Base-by-base conservation (phyloP, 2,329 filamentous ascomycete species). In the Aspergillus clavatus region DNA sequence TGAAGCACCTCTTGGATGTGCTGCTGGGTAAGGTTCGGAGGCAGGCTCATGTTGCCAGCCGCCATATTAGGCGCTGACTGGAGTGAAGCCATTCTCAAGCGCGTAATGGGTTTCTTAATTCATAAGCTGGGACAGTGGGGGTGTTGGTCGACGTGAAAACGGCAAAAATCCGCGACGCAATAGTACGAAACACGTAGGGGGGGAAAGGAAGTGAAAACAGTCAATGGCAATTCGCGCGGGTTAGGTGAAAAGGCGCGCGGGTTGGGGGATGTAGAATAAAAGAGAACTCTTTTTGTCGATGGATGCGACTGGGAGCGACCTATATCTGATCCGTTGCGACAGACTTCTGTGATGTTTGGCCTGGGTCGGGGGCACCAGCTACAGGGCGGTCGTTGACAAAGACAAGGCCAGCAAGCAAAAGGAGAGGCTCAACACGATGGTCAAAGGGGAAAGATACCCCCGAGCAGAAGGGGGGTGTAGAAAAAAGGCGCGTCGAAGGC, bases 21-120 rank as follows among this genome's bases (percentile, higher is more conserved):
- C 61, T 89, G 83, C 60, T 84, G 84, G 46, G 81, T 90, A 60
- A 89, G 75, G 65, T 83, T 83, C 27, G 77, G 72, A 44, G 83
- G 78, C 65, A 89, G 74, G 50, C 76, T 75, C 38, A 72, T 76
- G 58, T 79, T 81, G 53, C 80, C 79, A 65, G 84, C 78, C 68
- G 84, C 81, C 69, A 86, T 79, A 59, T 80, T 79, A 53, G 84
- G 81, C 54, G 82, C 77, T 60, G 81, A 72, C 72, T 93, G 87
- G 62, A 89, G 82, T 52, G 87, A 90, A 67, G 88, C 84, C 88
- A 94, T 94, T 62, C 48, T 78, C 70, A 55, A 57, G 54, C 54
- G 56, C 53, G 57, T 56, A 24, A 37, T 51, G 53, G 33, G 44
- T 59, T 46, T 61, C 31, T 35, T 35, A 35, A 57, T 59, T 61